Base-by-base conservation (phyloP, 108 stramenopile genomes). In the Asterionellopsis glacialis region DNA sequence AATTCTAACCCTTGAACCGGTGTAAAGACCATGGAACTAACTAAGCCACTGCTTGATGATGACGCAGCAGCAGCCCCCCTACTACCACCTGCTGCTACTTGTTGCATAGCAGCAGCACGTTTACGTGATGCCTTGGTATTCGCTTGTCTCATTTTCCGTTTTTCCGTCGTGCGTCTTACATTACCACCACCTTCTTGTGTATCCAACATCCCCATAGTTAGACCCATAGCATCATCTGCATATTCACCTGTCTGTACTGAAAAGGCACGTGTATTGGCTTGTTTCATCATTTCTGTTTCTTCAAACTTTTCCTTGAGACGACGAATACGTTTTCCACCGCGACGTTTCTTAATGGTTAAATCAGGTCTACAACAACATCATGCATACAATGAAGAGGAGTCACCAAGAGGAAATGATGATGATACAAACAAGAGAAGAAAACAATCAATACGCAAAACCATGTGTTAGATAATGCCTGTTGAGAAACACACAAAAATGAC, bases 201-300 rank as follows among this genome's bases (percentile, higher is more conserved):
- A 58, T 86, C 89, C 12, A 97, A 73, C 71, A 93, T 77, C 25
- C 96, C 96, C 53, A 88, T 62, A 16, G 87, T 84, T 18, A 91
- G 72, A 27, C 96, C 96, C 96, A 97, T 97, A 50, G 90, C 91
- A 66, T 91, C 91, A 61, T 97, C 96, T 9, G 95, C 95, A 55
- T 97, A 97, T 73, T 97, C 96, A 48, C 88, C 90, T 41, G 82
- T 70, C 54, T 76, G 77, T 6, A 74, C 61, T 9, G 79, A 81
- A 59, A 96, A 97, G 15, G 90, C 80, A 27, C 93, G 76, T 21
- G 90, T 87, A 61, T 96, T 96, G 22, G 88, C 87, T 61, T 90
- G 86, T 64, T 96, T 94, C 76, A 95, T 90, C 73, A 97, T 61
- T 45, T 97, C 96, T 10, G 96, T 97, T 72, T 95, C 84, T 65